Evolutionary conservation across 1,139 yeast genomes (phyloP).

Genomic region (Yamadazyma diddensiae): DNA sequence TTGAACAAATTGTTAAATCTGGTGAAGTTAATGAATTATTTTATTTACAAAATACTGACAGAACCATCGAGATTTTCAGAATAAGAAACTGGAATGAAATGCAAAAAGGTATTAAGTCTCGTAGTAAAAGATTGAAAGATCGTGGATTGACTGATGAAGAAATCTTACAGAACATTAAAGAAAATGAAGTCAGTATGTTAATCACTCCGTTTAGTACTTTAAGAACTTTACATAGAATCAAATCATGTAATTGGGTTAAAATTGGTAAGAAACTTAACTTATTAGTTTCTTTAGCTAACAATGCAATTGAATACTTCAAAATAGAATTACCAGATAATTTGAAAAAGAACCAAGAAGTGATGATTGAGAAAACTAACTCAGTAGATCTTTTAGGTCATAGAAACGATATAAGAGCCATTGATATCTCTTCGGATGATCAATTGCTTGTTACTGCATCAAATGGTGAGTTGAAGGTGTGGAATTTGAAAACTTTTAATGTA

Average conservation of each 20-base stretch:
- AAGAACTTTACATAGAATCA: conserved; percentile 56
- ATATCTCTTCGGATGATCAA: conserved; percentile 81
- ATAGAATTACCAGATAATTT: conserved; percentile 48
- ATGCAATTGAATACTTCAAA: conserved; percentile 68
- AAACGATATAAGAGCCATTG: conserved; percentile 81
- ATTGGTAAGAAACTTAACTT: conserved; percentile 46
- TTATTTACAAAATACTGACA: conserved; percentile 73
- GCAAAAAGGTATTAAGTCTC: conserved; percentile 70
- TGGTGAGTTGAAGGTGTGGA: conserved; percentile 89
- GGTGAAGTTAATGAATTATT: conserved; percentile 54
- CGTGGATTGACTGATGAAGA: conserved; percentile 65
- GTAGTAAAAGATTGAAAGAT: conserved; percentile 75
- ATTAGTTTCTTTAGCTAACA: conserved; percentile 64
- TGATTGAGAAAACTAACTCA: conserved; percentile 41
- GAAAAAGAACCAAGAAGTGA: conserved; percentile 44
- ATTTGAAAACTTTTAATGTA: conserved; percentile 67
- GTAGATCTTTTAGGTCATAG: conserved; percentile 85
- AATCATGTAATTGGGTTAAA: conserved; percentile 55
- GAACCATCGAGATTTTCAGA: conserved; percentile 79
- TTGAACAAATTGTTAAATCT: conserved; percentile 32
- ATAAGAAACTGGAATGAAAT: conserved; percentile 77
- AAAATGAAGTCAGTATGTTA: conserved; percentile 56
- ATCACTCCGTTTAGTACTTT: conserved; percentile 64
- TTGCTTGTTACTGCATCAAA: conserved; percentile 87
- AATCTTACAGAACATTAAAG: conserved; percentile 49